These are phyloP conservation scores for peach (Prunus persica) DNA, from an alignment of 306 rosid species.

Conservation along the genomic window Prunus_persica_NCBIv2 NC_034016.1:1970501-1971000, in stretches of 20 bases:
- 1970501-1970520: too few species aligned
- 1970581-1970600: too few species aligned
- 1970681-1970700: neutral
- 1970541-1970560: too few species aligned
- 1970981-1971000: conserved; percentile 6
- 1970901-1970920: conserved; percentile 1
- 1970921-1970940: neutral
- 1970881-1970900: neutral
- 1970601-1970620: too few species aligned
- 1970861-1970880: neutral
- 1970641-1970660: too few species aligned
- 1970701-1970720: conserved; percentile 1
- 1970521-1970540: too few species aligned
- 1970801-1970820: too few species aligned
- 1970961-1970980: conserved; percentile 7
- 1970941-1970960: conserved; percentile 16
- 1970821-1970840: too few species aligned
- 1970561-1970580: too few species aligned
- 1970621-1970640: too few species aligned
- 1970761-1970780: conserved; percentile 10
- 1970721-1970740: neutral
- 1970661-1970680: conserved; percentile 17
- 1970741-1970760: conserved; percentile 14
- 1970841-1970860: too few species aligned
- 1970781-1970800: too few species aligned